These are phyloP conservation scores for Paramecium primaurelia DNA, from an alignment of 73 alveolate species.

Conservation along the genomic window DNA sequence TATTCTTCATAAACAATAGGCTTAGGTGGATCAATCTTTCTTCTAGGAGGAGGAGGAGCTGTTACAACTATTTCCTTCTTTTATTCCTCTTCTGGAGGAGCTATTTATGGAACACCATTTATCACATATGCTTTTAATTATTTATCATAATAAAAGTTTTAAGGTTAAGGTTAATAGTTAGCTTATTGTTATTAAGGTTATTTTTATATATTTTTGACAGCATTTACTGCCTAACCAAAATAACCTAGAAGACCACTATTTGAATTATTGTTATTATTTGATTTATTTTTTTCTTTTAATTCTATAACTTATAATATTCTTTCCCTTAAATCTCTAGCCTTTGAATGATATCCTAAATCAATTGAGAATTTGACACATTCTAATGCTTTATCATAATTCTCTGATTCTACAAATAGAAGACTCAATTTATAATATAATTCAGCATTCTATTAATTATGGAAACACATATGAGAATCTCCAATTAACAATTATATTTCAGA, in stretches of 20 bases:
- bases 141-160: not conserved
- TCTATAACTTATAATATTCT: not conserved
- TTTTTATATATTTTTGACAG: not conserved
- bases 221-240: not conserved
- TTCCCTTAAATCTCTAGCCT: not conserved
- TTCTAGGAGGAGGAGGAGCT: conserved; percentile 2
- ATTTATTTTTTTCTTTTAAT: not conserved
- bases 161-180: not conserved
- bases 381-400: not conserved
- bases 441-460: not conserved
- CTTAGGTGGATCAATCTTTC: not conserved
- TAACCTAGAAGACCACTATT: not conserved
- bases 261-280: not conserved
- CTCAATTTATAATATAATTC: not conserved
- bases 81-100: not conserved
- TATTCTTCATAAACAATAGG: not conserved
- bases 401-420: not conserved
- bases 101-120: not conserved
- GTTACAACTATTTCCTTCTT: not conserved
- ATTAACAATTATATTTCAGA: not conserved
- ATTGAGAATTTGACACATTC: not conserved
- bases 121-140: not conserved
- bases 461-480: not conserved
- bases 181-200: not conserved
- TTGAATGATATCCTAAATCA: not conserved